These are phyloP conservation scores for Populus davidiana DNA, from an alignment of 345 rosid species.

Conservation along the genomic window DNA sequence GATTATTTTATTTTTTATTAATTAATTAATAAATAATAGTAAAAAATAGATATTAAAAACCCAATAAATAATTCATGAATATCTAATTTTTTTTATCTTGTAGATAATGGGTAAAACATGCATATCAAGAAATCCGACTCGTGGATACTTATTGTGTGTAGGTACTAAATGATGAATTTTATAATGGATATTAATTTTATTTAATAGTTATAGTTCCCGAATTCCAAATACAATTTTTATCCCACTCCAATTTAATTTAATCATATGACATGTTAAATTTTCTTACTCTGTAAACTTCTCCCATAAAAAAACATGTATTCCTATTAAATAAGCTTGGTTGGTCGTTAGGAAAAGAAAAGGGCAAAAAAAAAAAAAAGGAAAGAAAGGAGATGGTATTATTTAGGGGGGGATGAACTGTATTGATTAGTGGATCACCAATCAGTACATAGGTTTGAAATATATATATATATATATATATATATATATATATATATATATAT, in stretches of 20 bases:
- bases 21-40: too few relatives aligned
- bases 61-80: too few relatives aligned
- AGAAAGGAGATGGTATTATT: neutral
- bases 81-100: too few relatives aligned
- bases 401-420: neutral
- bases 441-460: constrained; percentile 16
- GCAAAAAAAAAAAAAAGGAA: too few relatives aligned
- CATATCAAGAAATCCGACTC: too few relatives aligned
- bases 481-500: too few relatives aligned
- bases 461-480: too few relatives aligned
- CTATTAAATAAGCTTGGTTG: neutral
- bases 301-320: neutral
- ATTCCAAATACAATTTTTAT: too few relatives aligned
- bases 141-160: neutral
- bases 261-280: neutral
- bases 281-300: neutral
- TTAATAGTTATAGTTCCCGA: neutral
- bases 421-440: constrained; percentile 7
- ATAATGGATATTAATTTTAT: neutral
- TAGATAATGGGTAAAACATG: too few relatives aligned
- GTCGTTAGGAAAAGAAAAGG: neutral
- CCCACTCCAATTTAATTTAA: neutral
- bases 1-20: too few relatives aligned
- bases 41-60: too few relatives aligned
- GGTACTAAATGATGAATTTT: neutral